Conservation (phyloP, 163 green algal genomes). For the Scenedesmus sp. region DNA sequence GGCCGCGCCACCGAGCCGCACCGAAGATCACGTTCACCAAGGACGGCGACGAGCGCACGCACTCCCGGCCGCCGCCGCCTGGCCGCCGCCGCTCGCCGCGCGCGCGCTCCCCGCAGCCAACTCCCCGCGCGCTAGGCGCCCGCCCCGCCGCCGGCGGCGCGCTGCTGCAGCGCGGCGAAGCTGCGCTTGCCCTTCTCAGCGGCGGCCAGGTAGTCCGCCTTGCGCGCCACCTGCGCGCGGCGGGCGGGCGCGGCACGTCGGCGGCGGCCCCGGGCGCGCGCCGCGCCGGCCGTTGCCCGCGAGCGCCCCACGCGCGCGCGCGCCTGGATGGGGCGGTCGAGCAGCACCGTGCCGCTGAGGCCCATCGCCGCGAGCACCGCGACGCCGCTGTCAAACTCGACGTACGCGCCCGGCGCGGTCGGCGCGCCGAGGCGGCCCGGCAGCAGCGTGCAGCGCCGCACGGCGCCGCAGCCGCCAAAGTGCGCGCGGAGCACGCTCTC, state of each 20-base stretch:
- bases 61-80: too few species aligned
- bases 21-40: too few species aligned
- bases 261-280: neutral
- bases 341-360: neutral
- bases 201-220: constrained; percentile 20
- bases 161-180: too few species aligned
- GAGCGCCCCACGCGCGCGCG: neutral
- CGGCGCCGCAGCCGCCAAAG: constrained; percentile 25
- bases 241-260: neutral
- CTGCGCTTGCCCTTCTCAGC: too few species aligned
- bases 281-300: neutral
- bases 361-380: constrained; percentile 15
- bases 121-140: too few species aligned
- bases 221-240: constrained; percentile 24
- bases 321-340: constrained; percentile 29
- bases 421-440: neutral
- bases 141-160: too few species aligned
- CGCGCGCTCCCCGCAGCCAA: too few species aligned
- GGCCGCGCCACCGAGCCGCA: too few species aligned
- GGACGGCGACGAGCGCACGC: too few species aligned
- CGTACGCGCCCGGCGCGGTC: constrained; percentile 1
- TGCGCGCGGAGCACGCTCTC: constrained; percentile 18
- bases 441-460: constrained; percentile 32
- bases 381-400: constrained; percentile 26
- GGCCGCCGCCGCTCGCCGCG: too few species aligned